Evolutionary conservation across 352 stramenopile genomes (phyloP), one percentile per base, ranked within the genome.

Genomic region (Phytophthora rubi): DNA sequence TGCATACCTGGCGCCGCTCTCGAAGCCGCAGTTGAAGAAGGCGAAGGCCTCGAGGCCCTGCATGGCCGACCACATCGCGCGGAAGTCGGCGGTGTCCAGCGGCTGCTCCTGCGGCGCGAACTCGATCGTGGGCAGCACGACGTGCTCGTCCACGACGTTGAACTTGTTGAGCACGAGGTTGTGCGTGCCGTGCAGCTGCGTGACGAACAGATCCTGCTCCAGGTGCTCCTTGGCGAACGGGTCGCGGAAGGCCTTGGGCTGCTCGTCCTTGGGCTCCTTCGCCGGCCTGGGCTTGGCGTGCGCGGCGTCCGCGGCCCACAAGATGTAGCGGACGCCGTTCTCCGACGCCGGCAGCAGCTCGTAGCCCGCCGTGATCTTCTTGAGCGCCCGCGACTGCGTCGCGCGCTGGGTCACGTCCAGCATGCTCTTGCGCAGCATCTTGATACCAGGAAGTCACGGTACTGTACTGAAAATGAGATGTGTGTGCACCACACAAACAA

Each of bases 141-240:
- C 80, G 53, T 94, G 88, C 60, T 93, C 86, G 52, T 93, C 83
- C 35, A 91, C 86, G 30, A 95, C 73, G 10, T 80, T 85, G 53
- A 93, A 95, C 70, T 95, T 95, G 70, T 95, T 94, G 42, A 95
- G 79, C 58, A 94, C 77, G 59, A 95, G 76, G 72, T 92, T 91
- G 73, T 95, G 86, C 28, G 83, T 88, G 49, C 68, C 83, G 57
- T 92, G 76, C 30, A 95, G 62, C 49, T 82, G 78, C 28, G 71
- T 67, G 21, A 95, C 62, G 42, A 93, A 90, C 8, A 95, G 62
- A 59, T 93, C 88, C 26, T 77, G 60, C 62, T 95, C 88, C 15
- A 93, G 64, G 51, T 91, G 79, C 52, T 92, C 83, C 55, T 88
- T 81, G 6, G 81, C 82, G 61, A 95, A 95, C 35, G 88, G 86